Percentiles rank a stretch among this genome's conserved stretches.
Evolutionary conservation across 1,284 basidiomycete species (phyloP).

Genomic region (Trichosporon sp.): DNA sequence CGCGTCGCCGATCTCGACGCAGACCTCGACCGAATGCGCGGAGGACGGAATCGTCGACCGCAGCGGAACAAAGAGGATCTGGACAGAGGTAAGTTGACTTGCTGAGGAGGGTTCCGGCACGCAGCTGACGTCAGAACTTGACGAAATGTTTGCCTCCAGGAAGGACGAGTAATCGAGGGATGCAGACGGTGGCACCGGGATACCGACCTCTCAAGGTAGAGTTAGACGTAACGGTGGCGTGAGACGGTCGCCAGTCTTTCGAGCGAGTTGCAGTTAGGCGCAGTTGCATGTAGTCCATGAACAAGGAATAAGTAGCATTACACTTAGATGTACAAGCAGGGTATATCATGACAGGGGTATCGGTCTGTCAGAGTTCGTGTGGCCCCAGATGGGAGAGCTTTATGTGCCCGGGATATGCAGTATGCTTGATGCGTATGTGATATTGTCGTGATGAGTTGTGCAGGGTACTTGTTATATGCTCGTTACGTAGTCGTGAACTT

Average conservation of each 20-base stretch:
- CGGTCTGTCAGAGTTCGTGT: background rate
- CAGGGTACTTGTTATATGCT: background rate
- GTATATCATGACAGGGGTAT: slow-evolving; percentile 2
- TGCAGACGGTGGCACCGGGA: background rate
- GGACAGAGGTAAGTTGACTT: slow-evolving; percentile 35
- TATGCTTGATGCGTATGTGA: background rate
- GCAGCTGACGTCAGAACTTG: slow-evolving; percentile 19
- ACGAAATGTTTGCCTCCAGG: slow-evolving; percentile 19
- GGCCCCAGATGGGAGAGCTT: background rate
- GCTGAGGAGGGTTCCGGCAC: background rate
- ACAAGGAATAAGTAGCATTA: slow-evolving; percentile 1
- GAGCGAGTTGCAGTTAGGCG: slow-evolving; percentile 13
- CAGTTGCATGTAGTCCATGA: background rate
- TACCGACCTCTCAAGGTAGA: too few relatives aligned
- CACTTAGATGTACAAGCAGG: slow-evolving; percentile 1
- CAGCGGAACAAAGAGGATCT: slow-evolving; percentile 29
- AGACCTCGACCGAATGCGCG: slow-evolving; percentile 34
- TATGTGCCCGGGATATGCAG: background rate
- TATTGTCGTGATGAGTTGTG: background rate
- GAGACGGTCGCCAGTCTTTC: slow-evolving; percentile 41
- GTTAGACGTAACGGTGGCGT: background rate
- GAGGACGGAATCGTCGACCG: slow-evolving; percentile 14
- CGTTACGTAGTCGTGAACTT: background rate
- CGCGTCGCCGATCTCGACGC: slow-evolving; percentile 38
- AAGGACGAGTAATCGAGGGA: background rate